phyloP scores from a whole-genome alignment of 2,329 filamentous ascomycete species.

The Verticillium nubilum region DNA sequence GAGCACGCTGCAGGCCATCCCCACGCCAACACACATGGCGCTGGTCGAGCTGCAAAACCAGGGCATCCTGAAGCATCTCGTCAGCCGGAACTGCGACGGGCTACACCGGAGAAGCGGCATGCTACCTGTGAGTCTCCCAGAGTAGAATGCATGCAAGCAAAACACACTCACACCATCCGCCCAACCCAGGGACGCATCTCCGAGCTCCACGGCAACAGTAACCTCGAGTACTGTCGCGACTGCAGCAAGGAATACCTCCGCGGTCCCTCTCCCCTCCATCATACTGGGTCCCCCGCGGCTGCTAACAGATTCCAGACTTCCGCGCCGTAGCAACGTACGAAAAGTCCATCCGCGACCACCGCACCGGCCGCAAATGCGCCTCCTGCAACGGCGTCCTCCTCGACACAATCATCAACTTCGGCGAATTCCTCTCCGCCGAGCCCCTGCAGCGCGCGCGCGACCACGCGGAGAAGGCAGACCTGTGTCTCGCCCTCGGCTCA shows the following conservation, averaged over 20 bases:
- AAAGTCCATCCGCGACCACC: conserved; percentile 36
- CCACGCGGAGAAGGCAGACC: conserved; percentile 33
- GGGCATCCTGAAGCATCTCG: conserved; percentile 33
- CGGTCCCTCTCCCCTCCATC: conserved; percentile 17
- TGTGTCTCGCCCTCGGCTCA: conserved; percentile 40
- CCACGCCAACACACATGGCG: conserved; percentile 40
- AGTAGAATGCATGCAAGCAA: no score
- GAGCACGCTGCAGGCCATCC: conserved; percentile 36
- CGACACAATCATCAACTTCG: conserved; percentile 41
- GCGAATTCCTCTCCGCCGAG: conserved; percentile 26
- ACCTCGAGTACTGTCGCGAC: conserved; percentile 36
- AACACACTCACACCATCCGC: neutral
- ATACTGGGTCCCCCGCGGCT: neutral
- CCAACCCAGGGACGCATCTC: conserved; percentile 32
- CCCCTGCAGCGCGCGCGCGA: conserved; percentile 24
- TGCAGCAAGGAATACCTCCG: conserved; percentile 41
- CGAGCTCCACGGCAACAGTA: conserved; percentile 42
- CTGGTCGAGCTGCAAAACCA: conserved; percentile 35
- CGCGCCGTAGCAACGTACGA: conserved; percentile 37
- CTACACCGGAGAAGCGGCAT: conserved; percentile 40
- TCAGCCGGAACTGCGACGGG: conserved; percentile 41
- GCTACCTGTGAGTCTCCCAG: conserved; percentile 31
- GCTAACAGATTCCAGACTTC: conserved; percentile 27
- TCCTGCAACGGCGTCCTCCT: conserved; percentile 29
- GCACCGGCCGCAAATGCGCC: conserved; percentile 38